Base-by-base conservation (phyloP, 352 stramenopile genomes). In the Vaucheria bursata region DNA sequence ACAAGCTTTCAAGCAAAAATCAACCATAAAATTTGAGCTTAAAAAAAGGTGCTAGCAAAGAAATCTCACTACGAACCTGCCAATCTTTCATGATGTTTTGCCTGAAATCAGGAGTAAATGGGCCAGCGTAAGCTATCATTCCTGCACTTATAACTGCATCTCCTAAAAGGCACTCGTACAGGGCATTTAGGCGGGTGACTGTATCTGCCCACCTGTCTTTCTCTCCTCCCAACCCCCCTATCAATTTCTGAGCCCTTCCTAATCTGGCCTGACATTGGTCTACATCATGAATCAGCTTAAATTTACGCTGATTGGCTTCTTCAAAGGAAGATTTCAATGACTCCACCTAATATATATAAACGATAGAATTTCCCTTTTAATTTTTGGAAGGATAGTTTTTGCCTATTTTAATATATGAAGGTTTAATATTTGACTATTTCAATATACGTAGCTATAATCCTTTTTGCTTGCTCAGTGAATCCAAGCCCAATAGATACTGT, bases 41-140 rank as follows among this genome's bases (percentile, higher is more conserved):
- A n/a, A n/a, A n/a, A n/a, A n/a, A n/a, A n/a, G n/a, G n/a, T n/a
- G n/a, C n/a, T n/a, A n/a, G n/a, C n/a, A n/a, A n/a, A n/a, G n/a
- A n/a, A n/a, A n/a, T n/a, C n/a, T n/a, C n/a, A n/a, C n/a, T n/a
- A n/a, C n/a, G n/a, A 29, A 72, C 65, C 66, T 94, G 91, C 92
- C 92, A 97, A 40, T 86, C 80, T 5, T 87, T 80, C 29, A 95
- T 87, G 35, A 92, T 91, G 2, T 80, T 80, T 45, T 95, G 90
- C 0, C 92, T 89, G 71, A 96, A 97, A 69, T 96, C 91, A 35
- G 89, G 92, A 6, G 91, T 97, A 82, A 97, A 97, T 6, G 91
- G 90, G 0, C 92, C 92, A 0, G 95, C 81, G 74, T 97, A 97
- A 70, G 91, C 94, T 78, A 97, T 96, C 4, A 91, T 92, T 12